phyloP scores from a whole-genome alignment of 805 yeast genomes.

The Candida montana region DNA sequence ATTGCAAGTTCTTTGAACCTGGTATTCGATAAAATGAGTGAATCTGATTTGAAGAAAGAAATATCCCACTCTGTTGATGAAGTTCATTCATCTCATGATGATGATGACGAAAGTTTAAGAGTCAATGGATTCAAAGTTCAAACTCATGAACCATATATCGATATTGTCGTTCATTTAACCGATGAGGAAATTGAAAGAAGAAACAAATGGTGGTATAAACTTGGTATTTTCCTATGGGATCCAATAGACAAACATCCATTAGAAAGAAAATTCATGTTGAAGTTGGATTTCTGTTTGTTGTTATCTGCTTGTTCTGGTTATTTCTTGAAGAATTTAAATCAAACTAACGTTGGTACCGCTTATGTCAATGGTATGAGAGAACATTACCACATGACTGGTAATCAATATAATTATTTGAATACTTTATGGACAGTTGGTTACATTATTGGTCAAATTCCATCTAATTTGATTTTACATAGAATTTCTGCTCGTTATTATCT shows the following conservation, averaged over 20 bases:
- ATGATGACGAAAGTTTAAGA: slow-evolving; percentile 2
- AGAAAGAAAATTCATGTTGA: slow-evolving; percentile 30
- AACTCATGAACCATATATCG: slow-evolving; percentile 12
- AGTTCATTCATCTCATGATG: background rate
- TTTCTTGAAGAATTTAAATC: slow-evolving; percentile 40
- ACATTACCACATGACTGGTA: slow-evolving; percentile 33
- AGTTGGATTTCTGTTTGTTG: slow-evolving; percentile 34
- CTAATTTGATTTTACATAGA: slow-evolving; percentile 34
- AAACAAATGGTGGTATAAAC: slow-evolving; percentile 11
- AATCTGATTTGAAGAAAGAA: background rate
- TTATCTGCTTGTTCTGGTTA: slow-evolving; percentile 40
- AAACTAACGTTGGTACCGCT: slow-evolving; percentile 38
- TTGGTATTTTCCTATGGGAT: slow-evolving; percentile 10
- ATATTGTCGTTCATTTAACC: slow-evolving; percentile 4
- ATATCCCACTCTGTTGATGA: background rate
- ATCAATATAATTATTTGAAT: slow-evolving; percentile 39
- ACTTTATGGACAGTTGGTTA: slow-evolving; percentile 46
- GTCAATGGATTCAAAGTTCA: slow-evolving; percentile 10
- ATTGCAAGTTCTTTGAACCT: no score
- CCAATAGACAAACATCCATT: slow-evolving; percentile 18
- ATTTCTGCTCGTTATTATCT: slow-evolving; percentile 39
- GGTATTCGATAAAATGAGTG: background rate
- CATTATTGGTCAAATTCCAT: slow-evolving; percentile 44
- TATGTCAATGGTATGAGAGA: slow-evolving; percentile 45
- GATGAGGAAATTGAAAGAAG: slow-evolving; percentile 10